These are phyloP conservation scores for Backusella tarrabulga DNA, from an alignment of 192 early-diverging fungal species.

Conservation along the genomic window DNA sequence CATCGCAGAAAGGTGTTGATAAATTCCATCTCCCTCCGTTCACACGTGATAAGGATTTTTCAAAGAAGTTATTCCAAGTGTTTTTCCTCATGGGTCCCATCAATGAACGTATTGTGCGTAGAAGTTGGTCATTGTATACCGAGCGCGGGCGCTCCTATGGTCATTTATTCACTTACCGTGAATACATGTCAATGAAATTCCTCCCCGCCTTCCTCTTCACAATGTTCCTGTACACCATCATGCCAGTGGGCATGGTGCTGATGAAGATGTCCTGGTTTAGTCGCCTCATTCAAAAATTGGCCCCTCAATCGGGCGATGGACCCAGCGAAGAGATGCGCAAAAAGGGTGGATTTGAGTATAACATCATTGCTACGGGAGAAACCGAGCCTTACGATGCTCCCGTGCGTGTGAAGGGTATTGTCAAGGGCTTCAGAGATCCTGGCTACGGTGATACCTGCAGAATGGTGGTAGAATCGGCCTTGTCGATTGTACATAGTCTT, in stretches of 20 bases:
- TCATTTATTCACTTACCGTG: conserved; percentile 44
- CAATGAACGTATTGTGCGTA: conserved; percentile 63
- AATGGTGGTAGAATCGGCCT: conserved; percentile 76
- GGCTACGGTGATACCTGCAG: conserved; percentile 81
- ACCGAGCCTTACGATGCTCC: conserved; percentile 42
- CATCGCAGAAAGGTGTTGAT: conserved; percentile 31
- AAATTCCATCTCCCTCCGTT: conserved; percentile 27
- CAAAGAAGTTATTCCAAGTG: conserved; percentile 49
- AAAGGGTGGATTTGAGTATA: conserved; percentile 48
- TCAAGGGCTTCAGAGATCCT: conserved; percentile 63
- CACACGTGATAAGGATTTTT: conserved; percentile 52
- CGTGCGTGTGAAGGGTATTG: conserved; percentile 43
- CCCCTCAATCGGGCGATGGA: conserved; percentile 72
- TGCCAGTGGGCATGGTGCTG: conserved; percentile 35
- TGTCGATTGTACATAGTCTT: conserved; percentile 66
- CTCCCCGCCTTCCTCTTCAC: conserved; percentile 42
- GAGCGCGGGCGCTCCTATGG: conserved; percentile 43
- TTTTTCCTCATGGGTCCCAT: conserved; percentile 60
- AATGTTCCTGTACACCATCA: conserved; percentile 37
- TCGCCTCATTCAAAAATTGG: conserved; percentile 42
- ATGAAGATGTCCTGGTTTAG: conserved; percentile 47
- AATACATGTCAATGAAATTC: conserved; percentile 54
- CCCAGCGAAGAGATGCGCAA: conserved; percentile 57
- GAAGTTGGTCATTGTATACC: conserved; percentile 54
- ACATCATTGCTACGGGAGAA: conserved; percentile 47